phyloP scores from a whole-genome alignment of 768 basidiomycete genomes.

The Naganishia kalamii region DNA sequence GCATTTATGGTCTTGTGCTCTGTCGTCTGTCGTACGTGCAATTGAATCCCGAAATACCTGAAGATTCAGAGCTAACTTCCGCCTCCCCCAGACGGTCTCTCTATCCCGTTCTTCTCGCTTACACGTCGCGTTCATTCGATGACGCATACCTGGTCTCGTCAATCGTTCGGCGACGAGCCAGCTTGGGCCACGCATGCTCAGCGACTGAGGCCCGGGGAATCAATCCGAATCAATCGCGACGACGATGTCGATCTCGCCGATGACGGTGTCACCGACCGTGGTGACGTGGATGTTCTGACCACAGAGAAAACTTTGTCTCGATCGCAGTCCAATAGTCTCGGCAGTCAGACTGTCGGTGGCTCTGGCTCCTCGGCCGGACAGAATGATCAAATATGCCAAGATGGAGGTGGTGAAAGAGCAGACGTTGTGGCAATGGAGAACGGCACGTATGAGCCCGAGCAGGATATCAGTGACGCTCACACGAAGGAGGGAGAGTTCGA shows the following conservation, averaged over 20 bases:
- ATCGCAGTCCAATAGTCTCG: conserved; percentile 10
- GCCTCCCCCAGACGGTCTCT: conserved; percentile 60
- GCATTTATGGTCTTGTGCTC: conserved; percentile 91
- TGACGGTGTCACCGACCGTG: conserved; percentile 24
- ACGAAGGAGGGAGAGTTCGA: conserved; percentile 28
- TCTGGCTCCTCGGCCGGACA: neutral
- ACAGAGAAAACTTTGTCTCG: conserved; percentile 5
- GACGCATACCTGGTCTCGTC: conserved; percentile 82
- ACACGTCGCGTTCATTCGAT: conserved; percentile 84
- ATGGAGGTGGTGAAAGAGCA: conserved; percentile 25
- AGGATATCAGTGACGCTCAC: neutral
- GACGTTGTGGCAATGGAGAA: conserved; percentile 23
- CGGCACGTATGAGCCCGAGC: conserved; percentile 21
- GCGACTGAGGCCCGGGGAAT: conserved; percentile 63
- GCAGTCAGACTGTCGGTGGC: neutral
- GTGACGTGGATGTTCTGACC: neutral
- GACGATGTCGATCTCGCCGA: conserved; percentile 50
- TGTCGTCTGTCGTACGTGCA: conserved; percentile 54
- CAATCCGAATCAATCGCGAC: conserved; percentile 82
- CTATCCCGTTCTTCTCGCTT: conserved; percentile 90
- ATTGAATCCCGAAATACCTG: neutral
- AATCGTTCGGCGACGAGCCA: conserved; percentile 54
- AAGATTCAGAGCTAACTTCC: neutral
- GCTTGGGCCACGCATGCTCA: conserved; percentile 79
- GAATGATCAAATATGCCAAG: conserved; percentile 14